phyloP scores from a whole-genome alignment of 805 yeast species.

The Candida maltosa region DNA sequence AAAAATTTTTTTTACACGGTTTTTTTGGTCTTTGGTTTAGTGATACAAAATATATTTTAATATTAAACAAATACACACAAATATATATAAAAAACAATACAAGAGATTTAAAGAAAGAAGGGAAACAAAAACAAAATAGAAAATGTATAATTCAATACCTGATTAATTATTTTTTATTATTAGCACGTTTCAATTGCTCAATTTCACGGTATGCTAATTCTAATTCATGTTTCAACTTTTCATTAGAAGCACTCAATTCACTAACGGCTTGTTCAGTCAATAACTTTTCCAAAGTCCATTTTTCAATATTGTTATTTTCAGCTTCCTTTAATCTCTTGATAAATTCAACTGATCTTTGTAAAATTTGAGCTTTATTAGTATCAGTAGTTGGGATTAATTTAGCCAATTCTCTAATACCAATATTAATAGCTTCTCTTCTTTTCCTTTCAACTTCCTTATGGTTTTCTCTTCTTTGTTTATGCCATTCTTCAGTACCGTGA shows the following conservation, averaged over 20 bases:
- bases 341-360: constrained; percentile 85
- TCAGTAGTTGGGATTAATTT: constrained; percentile 78
- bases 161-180: constrained; percentile 6
- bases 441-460: constrained; percentile 96
- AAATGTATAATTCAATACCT: neutral
- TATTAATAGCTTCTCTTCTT: constrained; percentile 83
- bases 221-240: constrained; percentile 80
- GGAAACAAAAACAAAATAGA: neutral
- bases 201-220: constrained; percentile 91
- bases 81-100: neutral
- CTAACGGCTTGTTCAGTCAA: constrained; percentile 87
- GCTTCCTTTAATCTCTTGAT: constrained; percentile 87
- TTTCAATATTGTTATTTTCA: constrained; percentile 85
- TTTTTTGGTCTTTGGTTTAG: neutral
- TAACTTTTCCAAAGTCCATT: constrained; percentile 92
- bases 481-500: constrained; percentile 84
- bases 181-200: constrained; percentile 61
- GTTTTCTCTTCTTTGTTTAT: constrained; percentile 75
- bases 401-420: constrained; percentile 80
- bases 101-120: neutral
- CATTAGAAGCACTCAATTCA: constrained; percentile 81
- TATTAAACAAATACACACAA: neutral
- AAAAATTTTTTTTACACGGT: neutral
- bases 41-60: neutral
- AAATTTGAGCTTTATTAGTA: constrained; percentile 85